A percentile compares a stretch with the other conserved stretches of the same genome.
phyloP scores from a whole-genome alignment of 2,329 filamentous ascomycete species.

The Colletotrichum graminicola region DNA sequence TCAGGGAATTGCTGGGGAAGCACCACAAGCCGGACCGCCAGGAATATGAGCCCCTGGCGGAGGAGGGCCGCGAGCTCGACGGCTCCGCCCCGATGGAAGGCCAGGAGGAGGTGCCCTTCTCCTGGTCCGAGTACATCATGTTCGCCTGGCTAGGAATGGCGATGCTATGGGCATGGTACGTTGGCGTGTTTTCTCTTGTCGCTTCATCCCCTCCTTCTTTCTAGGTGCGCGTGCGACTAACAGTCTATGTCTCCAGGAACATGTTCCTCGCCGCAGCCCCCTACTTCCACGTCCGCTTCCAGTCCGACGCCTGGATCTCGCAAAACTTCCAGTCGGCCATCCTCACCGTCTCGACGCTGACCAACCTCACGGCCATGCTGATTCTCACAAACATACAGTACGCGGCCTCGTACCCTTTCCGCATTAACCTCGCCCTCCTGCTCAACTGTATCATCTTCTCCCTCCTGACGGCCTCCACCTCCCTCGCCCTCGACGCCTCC shows the following conservation, averaged over 20 bases:
- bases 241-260: slow-evolving; percentile 71
- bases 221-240: slow-evolving; percentile 6
- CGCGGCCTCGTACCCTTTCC: slow-evolving; percentile 86
- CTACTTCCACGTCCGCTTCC: slow-evolving; percentile 90
- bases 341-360: slow-evolving; percentile 85
- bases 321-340: slow-evolving; percentile 92
- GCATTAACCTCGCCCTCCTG: slow-evolving; percentile 81
- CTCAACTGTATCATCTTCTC: slow-evolving; percentile 84
- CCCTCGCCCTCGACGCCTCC: slow-evolving; percentile 71
- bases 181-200: slow-evolving; percentile 17
- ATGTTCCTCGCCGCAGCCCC: slow-evolving; percentile 97
- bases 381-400: slow-evolving; percentile 84
- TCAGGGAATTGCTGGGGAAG: slow-evolving; percentile 33
- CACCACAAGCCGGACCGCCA: slow-evolving; percentile 36
- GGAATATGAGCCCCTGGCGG: slow-evolving; percentile 47
- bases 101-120: slow-evolving; percentile 71
- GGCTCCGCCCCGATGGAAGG: slow-evolving; percentile 48
- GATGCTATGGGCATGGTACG: slow-evolving; percentile 98
- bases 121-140: slow-evolving; percentile 86
- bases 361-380: slow-evolving; percentile 82
- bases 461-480: slow-evolving; percentile 84
- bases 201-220: not conserved
- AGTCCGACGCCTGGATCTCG: slow-evolving; percentile 75
- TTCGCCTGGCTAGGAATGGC: slow-evolving; percentile 89
- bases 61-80: slow-evolving; percentile 46